These are phyloP conservation scores for Physocladia obscura DNA, from an alignment of 192 early-diverging fungal species.

Conservation along the genomic window DNA sequence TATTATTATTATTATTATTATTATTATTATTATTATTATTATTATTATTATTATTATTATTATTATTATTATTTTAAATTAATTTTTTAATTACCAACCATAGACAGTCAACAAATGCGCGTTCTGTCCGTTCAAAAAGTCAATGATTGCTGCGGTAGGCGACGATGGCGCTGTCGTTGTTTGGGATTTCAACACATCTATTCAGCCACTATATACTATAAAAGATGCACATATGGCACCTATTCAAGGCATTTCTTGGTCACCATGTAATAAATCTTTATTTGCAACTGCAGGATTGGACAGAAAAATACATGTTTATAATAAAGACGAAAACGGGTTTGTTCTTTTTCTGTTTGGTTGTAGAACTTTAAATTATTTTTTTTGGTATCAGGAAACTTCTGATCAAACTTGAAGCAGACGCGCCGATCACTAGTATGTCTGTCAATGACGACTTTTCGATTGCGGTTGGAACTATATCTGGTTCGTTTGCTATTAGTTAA, in stretches of 20 bases:
- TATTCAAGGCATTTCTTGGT: conserved; percentile 33
- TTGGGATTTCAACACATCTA: conserved; percentile 40
- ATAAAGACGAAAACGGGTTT: conserved; percentile 26
- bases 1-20: too few species aligned
- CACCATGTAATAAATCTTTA: conserved; percentile 37
- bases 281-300: conserved; percentile 41
- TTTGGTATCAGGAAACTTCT: conserved; percentile 26
- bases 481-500: conserved; percentile 1
- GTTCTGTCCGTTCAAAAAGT: conserved; percentile 43
- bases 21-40: too few species aligned
- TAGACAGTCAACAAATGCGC: conserved; percentile 35
- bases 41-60: background rate
- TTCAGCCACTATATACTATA: conserved; percentile 13
- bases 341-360: background rate
- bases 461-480: conserved; percentile 33
- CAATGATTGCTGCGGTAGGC: conserved; percentile 36
- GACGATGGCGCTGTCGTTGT: conserved; percentile 39
- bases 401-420: conserved; percentile 25
- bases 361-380: background rate
- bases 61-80: too few species aligned
- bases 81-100: background rate
- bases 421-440: conserved; percentile 29
- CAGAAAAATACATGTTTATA: conserved; percentile 28
- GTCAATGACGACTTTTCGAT: conserved; percentile 43
- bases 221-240: conserved; percentile 35